Evolutionary conservation across 768 basidiomycete genomes (phyloP).

Genomic region (Psilocybe cubensis): DNA sequence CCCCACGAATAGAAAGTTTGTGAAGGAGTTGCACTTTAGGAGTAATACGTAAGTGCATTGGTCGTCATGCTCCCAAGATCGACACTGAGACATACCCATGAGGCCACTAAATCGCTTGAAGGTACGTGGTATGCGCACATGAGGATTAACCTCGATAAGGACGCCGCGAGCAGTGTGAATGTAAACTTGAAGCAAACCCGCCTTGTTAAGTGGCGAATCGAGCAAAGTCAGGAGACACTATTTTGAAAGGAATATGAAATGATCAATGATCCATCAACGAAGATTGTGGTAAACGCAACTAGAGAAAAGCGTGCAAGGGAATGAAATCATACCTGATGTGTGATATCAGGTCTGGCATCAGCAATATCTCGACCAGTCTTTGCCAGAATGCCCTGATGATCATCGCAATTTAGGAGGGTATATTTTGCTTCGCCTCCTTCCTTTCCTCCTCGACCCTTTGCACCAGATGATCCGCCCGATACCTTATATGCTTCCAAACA

Average conservation of each 20-base stretch:
- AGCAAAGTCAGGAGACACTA: conserved; percentile 95
- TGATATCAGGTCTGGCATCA: conserved; percentile 98
- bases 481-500: conserved; percentile 96
- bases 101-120: conserved; percentile 98
- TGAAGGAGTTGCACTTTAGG: conserved; percentile 91
- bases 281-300: conserved; percentile 8
- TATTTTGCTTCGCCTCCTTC: conserved; percentile 89
- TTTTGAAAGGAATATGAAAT: conserved; percentile 5
- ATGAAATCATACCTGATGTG: conserved; percentile 95
- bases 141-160: conserved; percentile 97
- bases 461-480: conserved; percentile 58
- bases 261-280: not conserved
- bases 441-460: conserved; percentile 55
- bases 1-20: conserved; percentile 92
- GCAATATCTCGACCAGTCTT: conserved; percentile 98
- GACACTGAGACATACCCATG: conserved; percentile 70
- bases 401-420: conserved; percentile 96
- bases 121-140: conserved; percentile 95
- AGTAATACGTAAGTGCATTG: not conserved
- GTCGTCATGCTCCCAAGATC: not conserved
- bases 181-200: conserved; percentile 94
- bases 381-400: conserved; percentile 97
- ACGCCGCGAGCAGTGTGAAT: conserved; percentile 97
- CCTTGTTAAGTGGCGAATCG: conserved; percentile 98
- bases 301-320: too few relatives aligned